Evolutionary conservation across 129 eudicot genomes (phyloP), one percentile per base, ranked within the genome.

Genomic region (sunflower (Helianthus annuus)): DNA sequence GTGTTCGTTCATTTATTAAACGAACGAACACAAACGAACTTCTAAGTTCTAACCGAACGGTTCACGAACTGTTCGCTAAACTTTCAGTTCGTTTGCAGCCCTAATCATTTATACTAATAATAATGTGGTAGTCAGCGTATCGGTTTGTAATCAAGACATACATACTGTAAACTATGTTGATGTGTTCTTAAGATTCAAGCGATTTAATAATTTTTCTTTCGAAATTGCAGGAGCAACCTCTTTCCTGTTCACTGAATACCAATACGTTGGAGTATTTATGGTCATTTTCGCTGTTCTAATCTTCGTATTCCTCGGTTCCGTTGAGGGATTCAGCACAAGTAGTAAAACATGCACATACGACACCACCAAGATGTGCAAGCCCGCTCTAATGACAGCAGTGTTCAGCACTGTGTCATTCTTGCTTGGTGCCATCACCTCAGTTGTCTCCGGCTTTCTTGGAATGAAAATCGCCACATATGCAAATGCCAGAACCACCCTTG

Each of bases 381-480:
- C 97, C 0, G 97, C 97, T 74, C 85, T 91, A 32, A 85, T 89
- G 64, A 92, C 96, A 22, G 97, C 97, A 62, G 59, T 69, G 56
- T 92, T 92, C 86, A 92, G 97, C 78, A 88, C 97, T 17, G 80
- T 92, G 60, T 68, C 97, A 55, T 92, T 92, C 75, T 14, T 89
- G 80, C 97, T 92, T 17, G 97, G 97, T 72, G 97, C 91, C 12
- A 40, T 88, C 60, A 88, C 96, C 9, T 91, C 97, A 53, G 89
- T 91, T 10, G 45, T 86, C 16, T 91, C 97, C 14, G 97, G 97
- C 12, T 91, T 91, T 77, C 92, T 91, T 68, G 97, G 97, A 34
- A 91, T 91, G 97, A 91, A 88, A 71, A 88, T 91, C 14, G 97
- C 97, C 53, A 91, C 97, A 15, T 91, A 91, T 63, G 97, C 97